Percentiles rank a stretch among this genome's conserved stretches.
phyloP scores from a whole-genome alignment of 1,284 basidiomycete genomes.

The Kwoniella shivajii region DNA sequence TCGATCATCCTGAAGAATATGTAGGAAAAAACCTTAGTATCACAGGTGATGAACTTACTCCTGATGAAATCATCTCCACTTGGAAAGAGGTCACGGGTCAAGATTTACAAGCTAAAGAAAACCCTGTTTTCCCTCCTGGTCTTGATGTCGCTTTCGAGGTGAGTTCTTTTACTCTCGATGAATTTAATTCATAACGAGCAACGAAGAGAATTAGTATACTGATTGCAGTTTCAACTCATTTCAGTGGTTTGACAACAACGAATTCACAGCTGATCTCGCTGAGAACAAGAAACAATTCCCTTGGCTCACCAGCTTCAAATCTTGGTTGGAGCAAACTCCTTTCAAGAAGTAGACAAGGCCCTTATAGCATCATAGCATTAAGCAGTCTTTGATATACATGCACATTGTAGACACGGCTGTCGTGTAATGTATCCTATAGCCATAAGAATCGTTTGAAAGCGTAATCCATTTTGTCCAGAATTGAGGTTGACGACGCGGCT shows the following conservation, averaged over 20 bases:
- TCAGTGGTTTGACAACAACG: constrained; percentile 14
- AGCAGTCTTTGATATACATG: background rate
- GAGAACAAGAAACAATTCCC: constrained; percentile 11
- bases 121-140: constrained; percentile 12
- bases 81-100: constrained; percentile 16
- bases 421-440: constrained; percentile 55
- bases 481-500: constrained; percentile 75
- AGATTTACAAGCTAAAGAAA: constrained; percentile 7
- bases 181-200: too few species aligned
- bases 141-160: constrained; percentile 14
- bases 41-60: constrained; percentile 13
- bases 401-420: too few species aligned
- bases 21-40: constrained; percentile 8
- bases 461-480: constrained; percentile 88
- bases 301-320: constrained; percentile 4
- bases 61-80: constrained; percentile 5
- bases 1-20: constrained; percentile 11
- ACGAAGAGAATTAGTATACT: too few species aligned
- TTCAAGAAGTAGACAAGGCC: constrained; percentile 4
- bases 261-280: constrained; percentile 7
- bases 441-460: constrained; percentile 83
- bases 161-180: background rate
- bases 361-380: too few species aligned
- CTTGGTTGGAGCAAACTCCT: constrained; percentile 9
- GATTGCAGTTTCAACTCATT: background rate